These are phyloP conservation scores for Polytrichum commune DNA, from an alignment of 225 moss, liverwort and hornwort species.

Conservation along the genomic window DNA sequence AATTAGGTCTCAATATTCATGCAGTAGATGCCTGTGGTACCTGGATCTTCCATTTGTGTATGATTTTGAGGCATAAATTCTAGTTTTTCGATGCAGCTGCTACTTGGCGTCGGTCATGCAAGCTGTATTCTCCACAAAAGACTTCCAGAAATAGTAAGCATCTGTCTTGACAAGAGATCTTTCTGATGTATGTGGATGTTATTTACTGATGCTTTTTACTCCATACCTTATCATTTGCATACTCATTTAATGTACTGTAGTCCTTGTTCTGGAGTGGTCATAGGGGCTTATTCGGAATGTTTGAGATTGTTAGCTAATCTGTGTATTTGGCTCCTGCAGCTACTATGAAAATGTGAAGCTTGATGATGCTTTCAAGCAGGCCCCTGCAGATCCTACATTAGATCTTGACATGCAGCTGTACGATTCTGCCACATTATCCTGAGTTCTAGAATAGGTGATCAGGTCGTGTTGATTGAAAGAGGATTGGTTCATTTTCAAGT, in stretches of 20 bases:
- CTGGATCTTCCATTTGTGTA: not conserved
- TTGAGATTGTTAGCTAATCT: not conserved
- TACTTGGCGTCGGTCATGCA: constrained; percentile 97
- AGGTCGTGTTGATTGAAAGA: no score
- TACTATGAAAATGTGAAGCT: constrained; percentile 75
- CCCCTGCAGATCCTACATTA: constrained; percentile 96
- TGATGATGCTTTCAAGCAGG: constrained; percentile 82
- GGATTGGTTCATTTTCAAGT: no score
- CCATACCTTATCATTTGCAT: not conserved
- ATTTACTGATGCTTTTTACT: not conserved
- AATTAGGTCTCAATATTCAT: no score
- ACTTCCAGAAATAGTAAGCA: constrained; percentile 84
- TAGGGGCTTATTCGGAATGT: no score
- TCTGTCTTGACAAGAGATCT: not conserved
- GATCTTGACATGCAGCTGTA: constrained; percentile 96
- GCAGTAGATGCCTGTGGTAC: not conserved
- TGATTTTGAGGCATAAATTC: not conserved
- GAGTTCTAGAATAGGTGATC: not conserved
- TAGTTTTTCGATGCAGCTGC: constrained; percentile 57
- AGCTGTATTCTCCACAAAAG: constrained; percentile 87
- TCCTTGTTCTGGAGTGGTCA: no score
- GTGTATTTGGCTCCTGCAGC: constrained; percentile 42
- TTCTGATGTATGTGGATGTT: no score
- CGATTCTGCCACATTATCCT: constrained; percentile 18
- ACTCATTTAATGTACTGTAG: no score